Evolutionary conservation across 805 yeast genomes (phyloP), one percentile per base, ranked within the genome.

Genomic region (Metschnikowia similis): DNA sequence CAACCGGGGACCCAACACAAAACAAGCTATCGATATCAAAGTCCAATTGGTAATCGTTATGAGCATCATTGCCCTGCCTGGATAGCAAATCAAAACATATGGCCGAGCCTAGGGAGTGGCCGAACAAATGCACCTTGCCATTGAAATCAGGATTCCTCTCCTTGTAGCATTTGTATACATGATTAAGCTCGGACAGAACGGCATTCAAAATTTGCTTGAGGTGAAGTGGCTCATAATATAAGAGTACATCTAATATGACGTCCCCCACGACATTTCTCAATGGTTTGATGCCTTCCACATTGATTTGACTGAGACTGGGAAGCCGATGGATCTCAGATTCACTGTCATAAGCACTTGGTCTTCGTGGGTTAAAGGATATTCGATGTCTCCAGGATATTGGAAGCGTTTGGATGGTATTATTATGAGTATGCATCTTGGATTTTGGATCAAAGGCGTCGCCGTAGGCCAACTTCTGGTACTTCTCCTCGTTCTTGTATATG

Each of bases 311-410:
- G 35, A 92, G 68, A 0, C 85, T 74, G 0, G 95, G 94, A 37
- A 83, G 64, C 42, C 77, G 60, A 8, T 66, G 61, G 9, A 67
- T 45, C 13, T 83, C 74, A 2, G 58, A 56, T 4, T 68, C 67
- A 4, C 69, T 68, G 27, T 70, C 65, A 5, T 34, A 43, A 8
- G 38, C 46, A 14, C 34, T 27, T 0, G 70, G 67, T 47, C 72
- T 69, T 11, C 74, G 72, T 6, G 83, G 76, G 21, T 79, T 74
- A 62, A 87, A 86, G 21, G 82, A 84, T 39, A 87, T 77, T 47
- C 80, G 81, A 60, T 89, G 87, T 55, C 99, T 76, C 99, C 99
- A 92, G 5, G 92, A 76, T 8, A 92, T 86, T 0, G 99, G 99
- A 13, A 92, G 71, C 0, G 89, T 89, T 66, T 92, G 98, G 29